phyloP scores from a whole-genome alignment of 2,329 filamentous ascomycete genomes.

The Fusarium sterilihyphosum region DNA sequence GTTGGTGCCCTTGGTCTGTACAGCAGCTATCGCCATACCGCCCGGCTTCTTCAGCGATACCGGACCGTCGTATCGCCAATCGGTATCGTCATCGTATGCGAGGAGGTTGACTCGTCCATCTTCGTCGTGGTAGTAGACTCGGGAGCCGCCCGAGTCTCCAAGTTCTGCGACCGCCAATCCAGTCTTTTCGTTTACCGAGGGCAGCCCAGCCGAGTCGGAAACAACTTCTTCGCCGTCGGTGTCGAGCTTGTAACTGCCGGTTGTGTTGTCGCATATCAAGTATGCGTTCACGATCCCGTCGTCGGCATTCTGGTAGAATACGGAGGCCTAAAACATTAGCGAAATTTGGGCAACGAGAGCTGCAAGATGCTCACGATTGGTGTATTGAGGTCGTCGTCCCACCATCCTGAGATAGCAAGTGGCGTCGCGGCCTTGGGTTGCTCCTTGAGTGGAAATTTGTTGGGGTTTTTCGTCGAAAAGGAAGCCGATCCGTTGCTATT shows the following conservation, averaged over 20 bases:
- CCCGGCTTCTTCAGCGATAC: slow-evolving; percentile 14
- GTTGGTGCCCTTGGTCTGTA: slow-evolving; percentile 18
- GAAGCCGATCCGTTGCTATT: slow-evolving; percentile 29
- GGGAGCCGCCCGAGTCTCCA: slow-evolving; percentile 27
- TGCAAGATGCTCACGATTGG: slow-evolving; percentile 9
- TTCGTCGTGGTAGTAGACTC: slow-evolving; percentile 34
- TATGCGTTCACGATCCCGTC: slow-evolving; percentile 21
- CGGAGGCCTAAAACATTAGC: slow-evolving; percentile 13
- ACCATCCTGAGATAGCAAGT: slow-evolving; percentile 20
- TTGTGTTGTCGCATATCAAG: slow-evolving; percentile 22
- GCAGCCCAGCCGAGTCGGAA: slow-evolving; percentile 4
- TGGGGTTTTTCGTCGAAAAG: slow-evolving; percentile 23
- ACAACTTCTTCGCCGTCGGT: slow-evolving; percentile 13
- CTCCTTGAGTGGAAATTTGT: slow-evolving; percentile 20
- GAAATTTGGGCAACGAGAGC: accelerated
- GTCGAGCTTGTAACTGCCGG: slow-evolving; percentile 19
- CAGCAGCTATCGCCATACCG: slow-evolving; percentile 9
- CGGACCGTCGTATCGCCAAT: slow-evolving; percentile 31
- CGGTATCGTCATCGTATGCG: slow-evolving; percentile 37
- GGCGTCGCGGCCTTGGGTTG: slow-evolving; percentile 21
- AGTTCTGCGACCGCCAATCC: slow-evolving; percentile 28
- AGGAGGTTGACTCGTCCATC: slow-evolving; percentile 20
- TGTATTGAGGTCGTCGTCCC: slow-evolving; percentile 24
- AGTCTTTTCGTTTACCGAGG: slow-evolving; percentile 31
- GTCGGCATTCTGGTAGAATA: slow-evolving; percentile 30